A percentile compares a stretch with the other conserved stretches of the same genome.
These are phyloP conservation scores for Pyronema omphalodes DNA, from an alignment of 495 filamentous ascomycete species.

Conservation along the genomic window DNA sequence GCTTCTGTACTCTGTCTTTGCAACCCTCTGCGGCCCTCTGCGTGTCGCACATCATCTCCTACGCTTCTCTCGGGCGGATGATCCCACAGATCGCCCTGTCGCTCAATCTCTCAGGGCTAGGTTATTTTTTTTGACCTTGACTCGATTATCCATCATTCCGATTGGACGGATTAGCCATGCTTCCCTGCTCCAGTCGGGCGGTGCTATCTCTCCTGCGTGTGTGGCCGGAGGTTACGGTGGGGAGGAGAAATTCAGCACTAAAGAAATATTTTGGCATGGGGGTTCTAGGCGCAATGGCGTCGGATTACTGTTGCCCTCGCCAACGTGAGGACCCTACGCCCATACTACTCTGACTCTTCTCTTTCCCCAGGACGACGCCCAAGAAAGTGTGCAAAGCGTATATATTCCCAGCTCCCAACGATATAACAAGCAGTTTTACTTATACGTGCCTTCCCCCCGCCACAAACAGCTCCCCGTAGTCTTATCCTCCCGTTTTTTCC, in stretches of 20 bases:
- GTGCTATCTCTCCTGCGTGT: neutral
- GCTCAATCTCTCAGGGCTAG: too few relatives aligned
- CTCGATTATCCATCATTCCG: neutral
- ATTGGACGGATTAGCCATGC: neutral
- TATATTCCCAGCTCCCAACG: slow-evolving; percentile 3
- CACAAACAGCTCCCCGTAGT: neutral
- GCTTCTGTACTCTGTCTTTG: too few relatives aligned
- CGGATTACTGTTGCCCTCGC: neutral
- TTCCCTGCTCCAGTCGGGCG: neutral
- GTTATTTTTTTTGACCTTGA: too few relatives aligned
- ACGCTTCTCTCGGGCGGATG: too few relatives aligned
- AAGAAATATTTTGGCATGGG: neutral
- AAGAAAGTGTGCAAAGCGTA: neutral
- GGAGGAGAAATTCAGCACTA: neutral
- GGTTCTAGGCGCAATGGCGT: neutral
- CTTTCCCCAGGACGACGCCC: neutral
- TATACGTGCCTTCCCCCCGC: neutral
- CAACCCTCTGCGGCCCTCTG: too few relatives aligned
- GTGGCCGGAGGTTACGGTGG: neutral
- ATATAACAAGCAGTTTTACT: neutral
- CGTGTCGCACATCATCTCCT: too few relatives aligned
- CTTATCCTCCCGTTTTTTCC: neutral
- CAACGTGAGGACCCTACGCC: too few relatives aligned
- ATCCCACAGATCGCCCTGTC: too few relatives aligned
- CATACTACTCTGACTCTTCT: neutral